Conservation (phyloP, 257 asterid genomes). For the Capsicum pubescens region DNA sequence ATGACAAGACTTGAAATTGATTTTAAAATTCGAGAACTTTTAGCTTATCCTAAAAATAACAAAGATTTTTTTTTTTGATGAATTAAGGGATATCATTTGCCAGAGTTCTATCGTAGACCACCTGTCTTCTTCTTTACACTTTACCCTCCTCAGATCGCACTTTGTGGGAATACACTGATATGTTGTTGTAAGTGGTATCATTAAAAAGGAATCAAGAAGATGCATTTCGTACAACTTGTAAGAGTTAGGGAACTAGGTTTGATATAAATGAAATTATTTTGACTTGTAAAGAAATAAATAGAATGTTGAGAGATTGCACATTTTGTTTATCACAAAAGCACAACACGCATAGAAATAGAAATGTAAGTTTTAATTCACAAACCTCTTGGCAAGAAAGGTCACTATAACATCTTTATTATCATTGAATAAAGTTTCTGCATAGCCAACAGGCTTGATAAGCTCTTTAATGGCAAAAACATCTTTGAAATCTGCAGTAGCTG, state of each 20-base stretch:
- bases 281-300: constrained; percentile 1
- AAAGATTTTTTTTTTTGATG: too few relatives aligned
- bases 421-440: constrained; percentile 52
- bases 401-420: constrained; percentile 62
- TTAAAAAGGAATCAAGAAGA: too few relatives aligned
- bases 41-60: constrained; percentile 12
- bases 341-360: constrained; percentile 24
- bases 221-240: too few relatives aligned
- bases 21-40: background rate
- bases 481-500: constrained; percentile 22
- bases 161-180: too few relatives aligned
- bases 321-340: constrained; percentile 1
- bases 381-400: constrained; percentile 88
- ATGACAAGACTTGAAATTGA: constrained; percentile 3
- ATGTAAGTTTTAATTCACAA: constrained; percentile 38
- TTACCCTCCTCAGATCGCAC: too few relatives aligned
- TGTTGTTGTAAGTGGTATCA: too few relatives aligned
- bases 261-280: constrained; percentile 2
- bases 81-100: too few relatives aligned
- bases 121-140: too few relatives aligned
- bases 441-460: constrained; percentile 80
- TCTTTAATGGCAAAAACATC: constrained; percentile 61
- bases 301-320: constrained; percentile 1
- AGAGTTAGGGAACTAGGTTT: background rate
- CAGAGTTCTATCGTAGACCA: too few relatives aligned